Evolutionary conservation across 768 basidiomycete species (phyloP).

Genomic region (Macrolepiota albuminosa): DNA sequence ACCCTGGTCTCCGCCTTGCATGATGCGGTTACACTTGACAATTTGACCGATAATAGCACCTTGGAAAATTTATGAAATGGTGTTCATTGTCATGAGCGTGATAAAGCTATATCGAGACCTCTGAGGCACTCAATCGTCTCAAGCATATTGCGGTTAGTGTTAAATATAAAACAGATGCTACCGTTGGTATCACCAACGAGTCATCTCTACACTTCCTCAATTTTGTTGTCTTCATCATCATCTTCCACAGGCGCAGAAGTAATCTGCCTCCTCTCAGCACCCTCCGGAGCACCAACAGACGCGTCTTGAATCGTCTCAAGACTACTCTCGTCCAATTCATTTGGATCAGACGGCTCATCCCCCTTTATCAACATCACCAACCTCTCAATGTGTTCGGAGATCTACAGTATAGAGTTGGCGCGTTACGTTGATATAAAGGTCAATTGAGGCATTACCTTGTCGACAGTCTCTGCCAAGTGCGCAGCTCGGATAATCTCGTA

Average conservation of each 20-base stretch:
- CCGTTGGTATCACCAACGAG: neutral
- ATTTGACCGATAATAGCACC: too few relatives aligned
- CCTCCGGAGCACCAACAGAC: slow-evolving; percentile 17
- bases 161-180: neutral
- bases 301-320: slow-evolving; percentile 15
- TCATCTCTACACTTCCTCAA: slow-evolving; percentile 62
- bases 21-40: neutral
- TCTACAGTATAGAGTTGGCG: slow-evolving; percentile 34
- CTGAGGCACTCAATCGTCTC: neutral
- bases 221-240: slow-evolving; percentile 67
- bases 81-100: neutral
- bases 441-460: slow-evolving; percentile 48
- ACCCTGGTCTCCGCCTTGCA: neutral
- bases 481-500: slow-evolving; percentile 80
- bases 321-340: slow-evolving; percentile 30
- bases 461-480: slow-evolving; percentile 76
- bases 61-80: too few relatives aligned
- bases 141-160: neutral
- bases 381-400: slow-evolving; percentile 83
- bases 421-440: neutral
- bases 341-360: slow-evolving; percentile 53
- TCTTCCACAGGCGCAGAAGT: slow-evolving; percentile 25
- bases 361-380: slow-evolving; percentile 84
- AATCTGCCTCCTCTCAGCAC: slow-evolving; percentile 6
- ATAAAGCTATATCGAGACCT: neutral